Percentiles rank a stretch among this genome's conserved stretches.
phyloP scores from a whole-genome alignment of 306 rosid species.

The Pyrus bretschneideri region DNA sequence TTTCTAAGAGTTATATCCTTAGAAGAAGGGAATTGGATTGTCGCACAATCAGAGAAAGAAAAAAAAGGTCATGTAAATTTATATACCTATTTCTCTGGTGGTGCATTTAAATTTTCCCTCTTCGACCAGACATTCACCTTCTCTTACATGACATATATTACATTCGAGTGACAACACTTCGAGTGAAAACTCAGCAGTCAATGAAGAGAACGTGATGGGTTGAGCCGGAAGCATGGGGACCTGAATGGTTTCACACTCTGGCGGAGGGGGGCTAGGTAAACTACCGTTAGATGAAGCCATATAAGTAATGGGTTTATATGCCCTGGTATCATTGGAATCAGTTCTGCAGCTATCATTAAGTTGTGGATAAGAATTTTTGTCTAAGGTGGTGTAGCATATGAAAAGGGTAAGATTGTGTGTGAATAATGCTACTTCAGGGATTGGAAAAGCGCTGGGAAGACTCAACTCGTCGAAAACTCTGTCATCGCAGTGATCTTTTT shows the following conservation, averaged over 20 bases:
- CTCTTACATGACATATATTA: fast-evolving
- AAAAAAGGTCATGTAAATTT: neutral
- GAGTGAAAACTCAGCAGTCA: neutral
- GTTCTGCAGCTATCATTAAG: fast-evolving
- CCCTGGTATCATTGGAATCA: neutral
- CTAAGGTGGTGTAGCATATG: fast-evolving
- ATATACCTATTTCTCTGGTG: neutral
- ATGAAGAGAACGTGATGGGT: fast-evolving
- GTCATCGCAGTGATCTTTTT: fast-evolving
- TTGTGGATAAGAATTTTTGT: no score
- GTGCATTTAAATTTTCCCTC: neutral
- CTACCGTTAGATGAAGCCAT: no score
- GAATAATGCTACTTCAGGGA: no score
- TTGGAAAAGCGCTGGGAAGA: neutral
- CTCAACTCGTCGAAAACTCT: neutral
- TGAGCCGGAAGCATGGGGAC: neutral
- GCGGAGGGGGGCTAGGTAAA: neutral
- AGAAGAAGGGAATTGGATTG: neutral
- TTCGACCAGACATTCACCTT: neutral
- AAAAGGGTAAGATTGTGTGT: neutral
- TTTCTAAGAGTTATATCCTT: neutral
- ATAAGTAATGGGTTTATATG: neutral
- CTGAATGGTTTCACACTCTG: neutral
- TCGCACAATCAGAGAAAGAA: neutral
- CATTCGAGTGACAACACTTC: neutral